Percentiles rank a stretch among this genome's conserved stretches.
Evolutionary conservation across 371 early-diverging fungal species (phyloP).

Genomic region (Mortierella sp.): DNA sequence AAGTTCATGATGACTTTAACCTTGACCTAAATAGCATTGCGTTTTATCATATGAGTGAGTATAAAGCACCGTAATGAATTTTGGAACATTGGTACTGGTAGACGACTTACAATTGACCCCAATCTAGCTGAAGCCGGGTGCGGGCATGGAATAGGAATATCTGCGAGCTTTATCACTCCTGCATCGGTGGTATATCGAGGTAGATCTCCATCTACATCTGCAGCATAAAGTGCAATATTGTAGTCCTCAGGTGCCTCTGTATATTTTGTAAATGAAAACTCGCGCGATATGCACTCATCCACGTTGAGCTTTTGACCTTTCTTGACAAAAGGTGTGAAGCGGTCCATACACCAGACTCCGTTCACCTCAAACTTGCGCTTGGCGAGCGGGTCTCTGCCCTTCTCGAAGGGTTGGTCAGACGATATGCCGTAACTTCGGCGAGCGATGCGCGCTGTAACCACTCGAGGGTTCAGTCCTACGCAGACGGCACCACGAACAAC

Average conservation of each 20-base stretch:
- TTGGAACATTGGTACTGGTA: not conserved
- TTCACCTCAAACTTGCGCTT: conserved; percentile 54
- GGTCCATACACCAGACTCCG: conserved; percentile 54
- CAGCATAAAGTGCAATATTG: conserved; percentile 57
- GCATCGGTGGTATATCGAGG: conserved; percentile 62
- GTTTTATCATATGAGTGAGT: conserved; percentile 50
- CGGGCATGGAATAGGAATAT: conserved; percentile 59
- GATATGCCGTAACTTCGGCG: conserved; percentile 74
- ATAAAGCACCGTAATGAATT: conserved; percentile 45
- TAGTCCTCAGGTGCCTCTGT: conserved; percentile 43
- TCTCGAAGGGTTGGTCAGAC: conserved; percentile 70
- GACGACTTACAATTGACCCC: conserved; percentile 32
- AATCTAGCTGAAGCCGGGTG: conserved; percentile 26
- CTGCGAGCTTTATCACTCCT: conserved; percentile 59
- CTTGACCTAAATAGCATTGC: conserved; percentile 38
- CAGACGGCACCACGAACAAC: conserved; percentile 58
- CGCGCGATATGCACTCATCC: conserved; percentile 65
- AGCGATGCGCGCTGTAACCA: conserved; percentile 66
- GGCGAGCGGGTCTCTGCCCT: conserved; percentile 41
- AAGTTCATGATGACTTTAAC: conserved; percentile 51
- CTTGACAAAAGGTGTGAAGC: conserved; percentile 69
- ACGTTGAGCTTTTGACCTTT: conserved; percentile 69
- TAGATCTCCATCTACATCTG: conserved; percentile 55
- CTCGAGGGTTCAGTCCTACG: conserved; percentile 65
- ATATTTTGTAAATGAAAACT: conserved; percentile 53